Evolutionary conservation across 176 grass and related monocot species (phyloP).

Genomic region (Carex myosuroides): DNA sequence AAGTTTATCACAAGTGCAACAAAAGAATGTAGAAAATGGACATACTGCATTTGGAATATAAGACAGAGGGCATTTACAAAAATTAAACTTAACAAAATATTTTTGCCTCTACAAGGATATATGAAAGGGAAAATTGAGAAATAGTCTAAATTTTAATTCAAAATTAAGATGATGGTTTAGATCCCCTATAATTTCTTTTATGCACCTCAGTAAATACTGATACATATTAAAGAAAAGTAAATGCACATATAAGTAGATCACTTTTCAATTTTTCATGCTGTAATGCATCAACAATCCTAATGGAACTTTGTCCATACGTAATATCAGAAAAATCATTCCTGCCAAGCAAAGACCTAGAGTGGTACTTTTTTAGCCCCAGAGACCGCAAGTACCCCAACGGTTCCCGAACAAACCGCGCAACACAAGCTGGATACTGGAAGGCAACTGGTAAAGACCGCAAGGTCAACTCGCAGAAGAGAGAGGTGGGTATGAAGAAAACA

Average conservation of each 20-base stretch:
- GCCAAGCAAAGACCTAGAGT: slow-evolving; percentile 96
- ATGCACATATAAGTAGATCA: background rate
- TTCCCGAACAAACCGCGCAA: slow-evolving; percentile 91
- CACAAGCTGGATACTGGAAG: slow-evolving; percentile 95
- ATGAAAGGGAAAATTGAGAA: background rate
- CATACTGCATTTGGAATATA: background rate
- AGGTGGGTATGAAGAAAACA: slow-evolving; percentile 95
- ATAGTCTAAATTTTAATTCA: background rate
- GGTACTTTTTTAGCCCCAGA: slow-evolving; percentile 99
- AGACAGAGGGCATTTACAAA: too few species aligned
- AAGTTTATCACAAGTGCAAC: background rate
- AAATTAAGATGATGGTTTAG: background rate
- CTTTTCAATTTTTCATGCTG: background rate
- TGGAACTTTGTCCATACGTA: background rate
- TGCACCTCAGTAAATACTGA: background rate
- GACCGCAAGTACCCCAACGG: slow-evolving; percentile 98
- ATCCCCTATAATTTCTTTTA: background rate
- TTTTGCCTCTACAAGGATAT: background rate
- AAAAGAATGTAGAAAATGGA: background rate
- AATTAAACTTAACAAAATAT: background rate
- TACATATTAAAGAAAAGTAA: background rate
- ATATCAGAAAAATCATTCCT: slow-evolving; percentile 90
- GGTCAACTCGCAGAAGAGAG: slow-evolving; percentile 67
- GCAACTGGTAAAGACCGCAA: slow-evolving; percentile 91
- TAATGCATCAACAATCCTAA: background rate